These are phyloP conservation scores for Daldinia eschscholtzii DNA, from an alignment of 2,329 filamentous ascomycete genomes.

Conservation along the genomic window DNA sequence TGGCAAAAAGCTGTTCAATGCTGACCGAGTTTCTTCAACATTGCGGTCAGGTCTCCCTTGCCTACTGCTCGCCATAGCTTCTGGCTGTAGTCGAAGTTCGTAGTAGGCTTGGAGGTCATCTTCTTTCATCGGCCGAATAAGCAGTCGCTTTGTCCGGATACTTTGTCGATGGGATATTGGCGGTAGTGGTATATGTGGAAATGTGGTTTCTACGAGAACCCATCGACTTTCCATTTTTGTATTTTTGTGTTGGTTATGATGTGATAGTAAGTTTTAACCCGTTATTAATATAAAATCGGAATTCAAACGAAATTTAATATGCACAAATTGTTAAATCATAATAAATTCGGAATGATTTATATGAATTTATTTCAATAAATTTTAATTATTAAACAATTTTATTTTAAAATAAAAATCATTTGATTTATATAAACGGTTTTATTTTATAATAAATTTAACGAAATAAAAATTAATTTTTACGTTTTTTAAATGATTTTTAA, in stretches of 20 bases:
- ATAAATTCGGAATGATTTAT: too few species aligned
- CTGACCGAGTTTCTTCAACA: conserved; percentile 42
- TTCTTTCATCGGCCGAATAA: conserved; percentile 45
- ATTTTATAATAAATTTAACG: too few species aligned
- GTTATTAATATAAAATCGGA: neutral
- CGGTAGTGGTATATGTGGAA: conserved; percentile 45
- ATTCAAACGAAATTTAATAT: too few species aligned
- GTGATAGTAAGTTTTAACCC: neutral
- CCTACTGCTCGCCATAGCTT: conserved; percentile 46
- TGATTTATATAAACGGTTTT: too few species aligned
- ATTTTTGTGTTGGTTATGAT: neutral
- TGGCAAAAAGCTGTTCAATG: conserved; percentile 37
- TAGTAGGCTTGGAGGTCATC: conserved; percentile 42
- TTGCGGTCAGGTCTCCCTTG: conserved; percentile 43
- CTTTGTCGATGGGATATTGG: conserved; percentile 36
- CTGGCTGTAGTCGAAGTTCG: conserved; percentile 43
- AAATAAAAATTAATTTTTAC: too few species aligned
- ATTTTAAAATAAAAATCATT: too few species aligned
- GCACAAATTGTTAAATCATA: too few species aligned
- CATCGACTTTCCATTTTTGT: conserved; percentile 30
- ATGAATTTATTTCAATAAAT: too few species aligned
- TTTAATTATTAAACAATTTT: too few species aligned
- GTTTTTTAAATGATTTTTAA: too few species aligned
- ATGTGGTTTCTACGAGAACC: conserved; percentile 42
- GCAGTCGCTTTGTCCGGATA: conserved; percentile 47